These are phyloP conservation scores for Apiospora pterosperma DNA, from an alignment of 2,329 filamentous ascomycete genomes.

Conservation along the genomic window DNA sequence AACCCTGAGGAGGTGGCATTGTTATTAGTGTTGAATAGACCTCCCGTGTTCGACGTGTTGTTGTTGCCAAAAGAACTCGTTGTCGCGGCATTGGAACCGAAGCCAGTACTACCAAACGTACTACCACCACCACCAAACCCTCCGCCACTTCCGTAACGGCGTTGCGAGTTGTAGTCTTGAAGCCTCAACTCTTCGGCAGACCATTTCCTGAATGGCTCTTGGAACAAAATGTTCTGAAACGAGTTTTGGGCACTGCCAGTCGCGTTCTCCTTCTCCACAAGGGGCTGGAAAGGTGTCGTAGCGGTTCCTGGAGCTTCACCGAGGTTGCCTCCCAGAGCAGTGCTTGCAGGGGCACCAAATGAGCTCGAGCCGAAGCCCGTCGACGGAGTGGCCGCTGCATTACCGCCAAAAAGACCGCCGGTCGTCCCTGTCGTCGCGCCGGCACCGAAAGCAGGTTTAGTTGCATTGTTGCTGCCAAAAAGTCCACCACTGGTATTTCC, in stretches of 20 bases:
- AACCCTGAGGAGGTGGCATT: slow-evolving; percentile 17
- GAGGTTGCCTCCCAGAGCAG: slow-evolving; percentile 46
- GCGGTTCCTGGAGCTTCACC: slow-evolving; percentile 68
- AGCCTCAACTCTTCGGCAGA: slow-evolving; percentile 82
- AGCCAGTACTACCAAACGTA: slow-evolving; percentile 5
- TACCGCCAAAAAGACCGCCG: slow-evolving; percentile 43
- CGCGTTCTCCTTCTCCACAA: slow-evolving; percentile 67
- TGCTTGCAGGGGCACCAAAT: slow-evolving; percentile 40
- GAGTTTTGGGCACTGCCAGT: slow-evolving; percentile 54
- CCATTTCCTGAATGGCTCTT: slow-evolving; percentile 80
- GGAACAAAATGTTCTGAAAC: slow-evolving; percentile 78
- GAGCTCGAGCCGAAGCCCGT: slow-evolving; percentile 34
- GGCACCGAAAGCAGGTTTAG: slow-evolving; percentile 50
- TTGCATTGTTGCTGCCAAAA: slow-evolving; percentile 26
- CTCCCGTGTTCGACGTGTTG: slow-evolving; percentile 24
- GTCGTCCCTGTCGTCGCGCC: slow-evolving; percentile 38
- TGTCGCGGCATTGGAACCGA: slow-evolving; percentile 12
- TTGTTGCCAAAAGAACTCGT: slow-evolving; percentile 25
- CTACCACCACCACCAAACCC: slow-evolving; percentile 36
- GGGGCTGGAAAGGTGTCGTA: slow-evolving; percentile 63
- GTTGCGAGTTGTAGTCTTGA: slow-evolving; percentile 84
- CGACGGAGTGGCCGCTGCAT: slow-evolving; percentile 19
- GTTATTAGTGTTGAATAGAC: slow-evolving; percentile 21
- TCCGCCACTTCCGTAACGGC: slow-evolving; percentile 80
- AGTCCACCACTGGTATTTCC: slow-evolving; percentile 20